Evolutionary conservation across 2,329 filamentous ascomycete species (phyloP).

Genomic region (Ceratocystis ficicola): DNA sequence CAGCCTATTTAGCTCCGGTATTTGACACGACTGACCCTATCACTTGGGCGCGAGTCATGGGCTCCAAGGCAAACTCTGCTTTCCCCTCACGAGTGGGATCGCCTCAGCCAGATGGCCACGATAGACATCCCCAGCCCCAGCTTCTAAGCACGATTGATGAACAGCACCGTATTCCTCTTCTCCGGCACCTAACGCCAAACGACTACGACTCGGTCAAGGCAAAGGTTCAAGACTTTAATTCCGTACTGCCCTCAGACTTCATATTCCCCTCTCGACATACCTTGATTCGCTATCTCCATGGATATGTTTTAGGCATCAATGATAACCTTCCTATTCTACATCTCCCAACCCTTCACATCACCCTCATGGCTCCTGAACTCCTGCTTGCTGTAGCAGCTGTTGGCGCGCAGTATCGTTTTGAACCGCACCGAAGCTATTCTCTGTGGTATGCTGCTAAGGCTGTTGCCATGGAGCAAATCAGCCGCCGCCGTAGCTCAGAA

Average conservation of each 20-base stretch:
- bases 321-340: conserved; percentile 50
- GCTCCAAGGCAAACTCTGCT: conserved; percentile 39
- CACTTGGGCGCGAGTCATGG: conserved; percentile 21
- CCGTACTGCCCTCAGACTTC: conserved; percentile 49
- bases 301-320: conserved; percentile 56
- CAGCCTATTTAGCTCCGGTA: conserved; percentile 10
- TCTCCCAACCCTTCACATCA: conserved; percentile 51
- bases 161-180: conserved; percentile 28
- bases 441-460: conserved; percentile 51
- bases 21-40: conserved; percentile 18
- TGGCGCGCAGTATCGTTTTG: conserved; percentile 54
- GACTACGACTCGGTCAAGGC: conserved; percentile 46
- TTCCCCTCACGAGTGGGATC: conserved; percentile 45
- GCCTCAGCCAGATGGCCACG: conserved; percentile 41
- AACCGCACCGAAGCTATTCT: conserved; percentile 46
- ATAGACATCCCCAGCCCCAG: conserved; percentile 25
- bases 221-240: conserved; percentile 49
- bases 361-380: conserved; percentile 55
- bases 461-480: conserved; percentile 47
- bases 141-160: conserved; percentile 28
- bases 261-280: conserved; percentile 58
- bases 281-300: conserved; percentile 55
- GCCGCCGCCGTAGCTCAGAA: conserved; percentile 44
- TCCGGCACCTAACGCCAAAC: conserved; percentile 40
- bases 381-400: conserved; percentile 56